Evolutionary conservation across 2,329 filamentous ascomycete species (phyloP).

Genomic region (Colletotrichum sidae): DNA sequence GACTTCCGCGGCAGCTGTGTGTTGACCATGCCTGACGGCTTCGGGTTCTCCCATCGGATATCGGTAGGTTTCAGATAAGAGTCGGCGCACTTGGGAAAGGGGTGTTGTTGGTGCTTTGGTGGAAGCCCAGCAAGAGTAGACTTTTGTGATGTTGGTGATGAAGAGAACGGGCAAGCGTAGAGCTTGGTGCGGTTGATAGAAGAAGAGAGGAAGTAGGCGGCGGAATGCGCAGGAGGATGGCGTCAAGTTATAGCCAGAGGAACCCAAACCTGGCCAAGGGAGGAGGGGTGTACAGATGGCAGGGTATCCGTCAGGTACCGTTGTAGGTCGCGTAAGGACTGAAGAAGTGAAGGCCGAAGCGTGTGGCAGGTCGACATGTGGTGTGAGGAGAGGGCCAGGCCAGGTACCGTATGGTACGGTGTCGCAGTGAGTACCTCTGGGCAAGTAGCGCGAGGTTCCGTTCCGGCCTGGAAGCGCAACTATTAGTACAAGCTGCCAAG

Average conservation of each 20-base stretch:
- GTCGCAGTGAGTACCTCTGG: too few relatives aligned
- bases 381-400: neutral
- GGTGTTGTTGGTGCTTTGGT: constrained; percentile 31
- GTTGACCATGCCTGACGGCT: constrained; percentile 39
- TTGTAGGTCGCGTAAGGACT: constrained; percentile 19
- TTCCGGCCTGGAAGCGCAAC: constrained; percentile 21
- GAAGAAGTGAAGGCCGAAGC: constrained; percentile 37
- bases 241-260: constrained; percentile 31
- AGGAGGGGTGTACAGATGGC: constrained; percentile 11
- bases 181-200: constrained; percentile 33
- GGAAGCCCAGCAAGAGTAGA: constrained; percentile 21
- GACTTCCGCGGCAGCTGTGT: constrained; percentile 39
- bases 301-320: constrained; percentile 15
- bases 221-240: constrained; percentile 21
- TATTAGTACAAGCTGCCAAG: constrained; percentile 10
- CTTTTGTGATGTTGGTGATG: constrained; percentile 9
- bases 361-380: too few relatives aligned
- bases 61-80: constrained; percentile 36
- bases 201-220: constrained; percentile 1
- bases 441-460: constrained; percentile 6
- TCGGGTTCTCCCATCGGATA: constrained; percentile 41
- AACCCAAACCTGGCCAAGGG: constrained; percentile 27
- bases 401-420: too few relatives aligned
- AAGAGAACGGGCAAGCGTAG: constrained; percentile 31
- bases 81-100: constrained; percentile 9